Conservation (phyloP, 495 filamentous ascomycete genomes). For the Tetracladium marchalianum region DNA sequence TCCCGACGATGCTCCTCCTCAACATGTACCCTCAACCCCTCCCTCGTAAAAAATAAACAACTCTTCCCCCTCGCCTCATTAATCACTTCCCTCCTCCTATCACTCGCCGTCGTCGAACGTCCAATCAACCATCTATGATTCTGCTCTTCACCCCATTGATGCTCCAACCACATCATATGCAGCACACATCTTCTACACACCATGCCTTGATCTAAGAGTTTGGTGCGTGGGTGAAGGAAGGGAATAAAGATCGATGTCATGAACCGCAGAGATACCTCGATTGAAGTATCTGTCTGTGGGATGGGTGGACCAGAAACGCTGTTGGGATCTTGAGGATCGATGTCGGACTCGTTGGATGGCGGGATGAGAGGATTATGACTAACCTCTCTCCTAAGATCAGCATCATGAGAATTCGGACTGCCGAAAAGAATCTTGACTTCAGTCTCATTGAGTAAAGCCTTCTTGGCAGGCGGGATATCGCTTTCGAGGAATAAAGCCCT, state of each 20-base stretch:
- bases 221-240: neutral
- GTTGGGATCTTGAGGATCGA: neutral
- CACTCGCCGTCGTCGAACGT: neutral
- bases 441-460: neutral
- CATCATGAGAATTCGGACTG: neutral
- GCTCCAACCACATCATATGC: neutral
- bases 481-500: no score
- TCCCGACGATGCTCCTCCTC: neutral
- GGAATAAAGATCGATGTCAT: slow-evolving; percentile 3
- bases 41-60: slow-evolving; percentile 1
- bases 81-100: neutral
- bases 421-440: neutral
- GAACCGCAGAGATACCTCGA: neutral
- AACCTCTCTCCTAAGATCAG: neutral
- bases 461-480: neutral
- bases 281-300: neutral
- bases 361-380: slow-evolving; percentile 5
- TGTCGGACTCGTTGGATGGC: neutral
- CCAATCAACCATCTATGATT: neutral
- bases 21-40: neutral
- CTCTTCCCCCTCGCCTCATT: neutral
- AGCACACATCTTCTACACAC: slow-evolving; percentile 1
- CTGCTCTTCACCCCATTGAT: neutral
- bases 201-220: neutral
- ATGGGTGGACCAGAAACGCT: neutral